Conservation (phyloP, 352 stramenopile species). For the Peronospora belbahrii region DNA sequence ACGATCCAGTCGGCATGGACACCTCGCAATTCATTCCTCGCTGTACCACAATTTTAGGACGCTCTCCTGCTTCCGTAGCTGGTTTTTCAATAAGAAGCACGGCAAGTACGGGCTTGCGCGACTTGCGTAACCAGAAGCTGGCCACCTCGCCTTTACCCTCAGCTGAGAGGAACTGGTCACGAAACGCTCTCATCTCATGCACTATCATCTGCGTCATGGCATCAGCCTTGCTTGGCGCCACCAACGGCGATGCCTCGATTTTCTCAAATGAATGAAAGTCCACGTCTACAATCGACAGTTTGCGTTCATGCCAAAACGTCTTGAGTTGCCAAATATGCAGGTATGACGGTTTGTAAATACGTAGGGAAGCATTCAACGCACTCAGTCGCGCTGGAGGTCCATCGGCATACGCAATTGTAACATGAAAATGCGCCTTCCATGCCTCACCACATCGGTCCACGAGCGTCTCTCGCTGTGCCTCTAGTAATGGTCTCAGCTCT, state of each 20-base stretch:
- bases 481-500: constrained; percentile 90
- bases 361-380: constrained; percentile 93
- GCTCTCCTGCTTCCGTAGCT: constrained; percentile 36
- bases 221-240: constrained; percentile 73
- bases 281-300: constrained; percentile 93
- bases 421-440: constrained; percentile 92
- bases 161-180: constrained; percentile 74
- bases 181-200: constrained; percentile 88
- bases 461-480: constrained; percentile 91
- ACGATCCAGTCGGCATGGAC: constrained; percentile 91
- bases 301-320: constrained; percentile 96
- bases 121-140: constrained; percentile 98
- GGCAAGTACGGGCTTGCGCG: constrained; percentile 94
- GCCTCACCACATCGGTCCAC: constrained; percentile 86
- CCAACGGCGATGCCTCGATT: constrained; percentile 92
- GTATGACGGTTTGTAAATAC: constrained; percentile 92
- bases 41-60: constrained; percentile 65
- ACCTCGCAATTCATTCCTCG: constrained; percentile 99
- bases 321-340: constrained; percentile 99
- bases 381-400: constrained; percentile 91
- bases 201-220: constrained; percentile 84
- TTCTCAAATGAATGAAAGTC: constrained; percentile 96
- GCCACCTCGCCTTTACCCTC: constrained; percentile 84
- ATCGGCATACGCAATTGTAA: constrained; percentile 96
- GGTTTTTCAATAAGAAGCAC: constrained; percentile 93